Base-by-base conservation (phyloP, 2,329 filamentous ascomycete genomes). In the Thelonectria olida region DNA sequence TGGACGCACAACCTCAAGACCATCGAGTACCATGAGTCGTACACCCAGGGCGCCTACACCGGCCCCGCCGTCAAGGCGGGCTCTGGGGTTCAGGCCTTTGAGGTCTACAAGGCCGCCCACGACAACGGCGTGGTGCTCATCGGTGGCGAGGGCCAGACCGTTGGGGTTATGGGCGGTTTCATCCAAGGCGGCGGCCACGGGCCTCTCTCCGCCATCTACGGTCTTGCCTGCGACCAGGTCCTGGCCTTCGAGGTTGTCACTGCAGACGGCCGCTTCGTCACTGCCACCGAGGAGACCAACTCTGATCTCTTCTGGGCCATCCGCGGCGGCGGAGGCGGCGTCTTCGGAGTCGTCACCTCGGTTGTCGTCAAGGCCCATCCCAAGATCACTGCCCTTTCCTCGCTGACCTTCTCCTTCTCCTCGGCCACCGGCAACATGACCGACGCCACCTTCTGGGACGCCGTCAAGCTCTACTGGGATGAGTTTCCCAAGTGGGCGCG, bases 301-400 rank as follows among this genome's bases (percentile, higher is more conserved):
- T 49, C 76, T 0, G 86, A 89, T 55, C 77, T 90, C 7, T 89
- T 85, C 75, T 90, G 86, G 86, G 87, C 87, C 5, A 73, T 88
- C 3, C 78, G 79, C 42, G 85, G 86, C 5, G 85, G 86, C 2
- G 86, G 87, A 2, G 83, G 81, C 5, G 79, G 76, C 49, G 82
- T 78, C 3, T 83, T 78, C 58, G 81, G 80, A 2, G 76, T 83
- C 4, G 80, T 82, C 8, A 70, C 75, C n/a, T 80, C 76, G 8
- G 67, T 76, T 27, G 72, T 74, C 1, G 71, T 79, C 49, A 74
- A 74, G 36, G 74, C 74, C 7, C 75, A 77, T 53, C 73, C 59
- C 41, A 75, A 73, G 56, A 68, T 73, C 23, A 67, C 65, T 19
- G 72, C 74, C 23, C 70, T 71, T 2, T 71, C 81, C 10, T 22